These are phyloP conservation scores for Emergomyces africanus DNA, from an alignment of 2,329 filamentous ascomycete species.

Conservation along the genomic window DNA sequence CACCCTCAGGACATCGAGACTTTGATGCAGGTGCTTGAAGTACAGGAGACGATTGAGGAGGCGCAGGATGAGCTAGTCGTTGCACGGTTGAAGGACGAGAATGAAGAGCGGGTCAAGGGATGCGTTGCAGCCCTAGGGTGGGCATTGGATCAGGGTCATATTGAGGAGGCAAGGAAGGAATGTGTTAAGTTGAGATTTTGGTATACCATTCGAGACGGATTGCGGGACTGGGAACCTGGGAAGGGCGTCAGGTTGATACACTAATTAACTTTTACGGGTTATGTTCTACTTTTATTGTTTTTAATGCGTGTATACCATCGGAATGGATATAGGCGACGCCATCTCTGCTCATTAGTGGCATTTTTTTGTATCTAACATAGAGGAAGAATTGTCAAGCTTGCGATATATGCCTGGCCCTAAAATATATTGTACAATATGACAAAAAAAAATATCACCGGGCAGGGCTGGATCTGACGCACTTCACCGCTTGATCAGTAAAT, in stretches of 20 bases:
- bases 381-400: not conserved
- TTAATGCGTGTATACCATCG: not conserved
- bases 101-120: slow-evolving; percentile 51
- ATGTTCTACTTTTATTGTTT: not conserved
- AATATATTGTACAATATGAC: not conserved
- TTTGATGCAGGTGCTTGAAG: slow-evolving; percentile 77
- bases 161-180: slow-evolving; percentile 55
- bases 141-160: slow-evolving; percentile 54
- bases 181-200: slow-evolving; percentile 75
- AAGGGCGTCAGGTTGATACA: slow-evolving; percentile 42
- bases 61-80: slow-evolving; percentile 50
- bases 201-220: slow-evolving; percentile 70
- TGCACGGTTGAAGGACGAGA: slow-evolving; percentile 51
- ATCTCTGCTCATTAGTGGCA: not conserved
- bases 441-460: too few relatives aligned
- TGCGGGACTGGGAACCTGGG: slow-evolving; percentile 75
- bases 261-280: slow-evolving; percentile 18
- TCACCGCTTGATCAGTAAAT: not conserved
- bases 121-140: slow-evolving; percentile 51
- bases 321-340: not conserved
- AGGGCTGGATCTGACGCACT: not conserved
- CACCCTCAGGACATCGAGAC: slow-evolving; percentile 57
- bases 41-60: slow-evolving; percentile 61
- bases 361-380: not conserved
- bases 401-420: not conserved